Conservation (phyloP, 129 eudicot species). For the Sambucus nigra region DNA sequence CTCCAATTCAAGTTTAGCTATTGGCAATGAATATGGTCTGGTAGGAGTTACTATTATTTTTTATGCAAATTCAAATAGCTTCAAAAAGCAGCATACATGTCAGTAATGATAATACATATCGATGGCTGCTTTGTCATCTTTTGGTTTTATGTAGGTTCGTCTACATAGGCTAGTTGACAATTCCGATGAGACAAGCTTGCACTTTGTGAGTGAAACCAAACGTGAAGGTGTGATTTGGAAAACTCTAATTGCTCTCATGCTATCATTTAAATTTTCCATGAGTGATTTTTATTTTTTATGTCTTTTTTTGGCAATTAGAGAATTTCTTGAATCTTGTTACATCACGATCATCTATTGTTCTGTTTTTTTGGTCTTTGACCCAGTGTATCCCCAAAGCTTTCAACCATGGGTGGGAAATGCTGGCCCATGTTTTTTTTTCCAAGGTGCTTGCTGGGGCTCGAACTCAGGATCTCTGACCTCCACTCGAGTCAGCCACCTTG, state of each 20-base stretch:
- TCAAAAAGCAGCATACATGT: conserved; percentile 6
- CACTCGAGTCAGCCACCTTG: too few species aligned
- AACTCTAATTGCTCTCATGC: background rate
- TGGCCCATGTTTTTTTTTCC: too few species aligned
- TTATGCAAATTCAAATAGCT: conserved; percentile 5
- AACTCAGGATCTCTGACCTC: too few species aligned
- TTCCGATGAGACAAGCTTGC: conserved; percentile 28
- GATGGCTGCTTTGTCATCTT: conserved; percentile 1
- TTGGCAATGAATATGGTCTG: conserved; percentile 70
- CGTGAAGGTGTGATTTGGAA: conserved; percentile 39
- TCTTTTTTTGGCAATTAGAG: background rate
- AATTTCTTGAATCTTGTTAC: background rate
- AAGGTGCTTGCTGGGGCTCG: too few species aligned
- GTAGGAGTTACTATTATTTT: conserved; percentile 41
- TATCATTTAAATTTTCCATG: too few species aligned
- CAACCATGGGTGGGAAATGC: background rate
- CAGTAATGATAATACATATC: background rate
- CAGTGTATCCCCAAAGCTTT: too few species aligned
- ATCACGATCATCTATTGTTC: too few species aligned
- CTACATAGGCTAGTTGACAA: conserved; percentile 33
- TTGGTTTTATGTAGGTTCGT: conserved; percentile 37
- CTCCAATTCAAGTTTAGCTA: conserved; percentile 44
- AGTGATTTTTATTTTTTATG: too few species aligned
- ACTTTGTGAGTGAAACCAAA: conserved; percentile 40
- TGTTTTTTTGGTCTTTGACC: too few species aligned